A percentile compares a stretch with the other conserved stretches of the same genome.
Conservation (phyloP, 2,329 filamentous ascomycete genomes). For the Penicillium vulpinum region DNA sequence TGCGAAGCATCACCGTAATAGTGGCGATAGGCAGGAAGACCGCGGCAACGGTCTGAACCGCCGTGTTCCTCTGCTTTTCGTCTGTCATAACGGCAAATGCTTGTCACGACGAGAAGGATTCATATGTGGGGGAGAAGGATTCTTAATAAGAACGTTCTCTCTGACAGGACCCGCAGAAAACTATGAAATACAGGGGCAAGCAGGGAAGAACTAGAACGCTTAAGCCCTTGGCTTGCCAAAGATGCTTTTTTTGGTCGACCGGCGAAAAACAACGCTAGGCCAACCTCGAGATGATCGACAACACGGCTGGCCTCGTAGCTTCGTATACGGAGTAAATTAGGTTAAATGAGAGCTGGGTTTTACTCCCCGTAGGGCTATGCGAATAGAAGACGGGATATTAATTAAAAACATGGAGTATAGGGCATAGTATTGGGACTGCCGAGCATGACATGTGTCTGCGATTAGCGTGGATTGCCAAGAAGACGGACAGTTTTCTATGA, state of each 20-base stretch:
- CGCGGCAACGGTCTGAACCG: constrained; percentile 28
- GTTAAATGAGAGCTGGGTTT: neutral
- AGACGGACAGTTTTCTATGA: neutral
- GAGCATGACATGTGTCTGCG: too few species aligned
- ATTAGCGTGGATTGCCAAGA: neutral
- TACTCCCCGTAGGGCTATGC: neutral
- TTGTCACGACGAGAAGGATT: neutral
- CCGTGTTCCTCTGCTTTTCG: constrained; percentile 23
- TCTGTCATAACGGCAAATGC: constrained; percentile 13
- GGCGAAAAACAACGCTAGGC: neutral
- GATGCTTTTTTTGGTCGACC: neutral
- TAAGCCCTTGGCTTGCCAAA: neutral
- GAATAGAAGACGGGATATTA: neutral
- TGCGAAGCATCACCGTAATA: constrained; percentile 31
- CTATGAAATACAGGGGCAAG: neutral
- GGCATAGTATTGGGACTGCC: too few species aligned
- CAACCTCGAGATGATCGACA: constrained; percentile 1
- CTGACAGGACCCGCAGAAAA: neutral
- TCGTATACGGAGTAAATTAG: neutral
- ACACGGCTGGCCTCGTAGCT: neutral
- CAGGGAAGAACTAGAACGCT: neutral
- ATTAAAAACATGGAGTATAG: neutral
- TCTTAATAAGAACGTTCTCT: neutral
- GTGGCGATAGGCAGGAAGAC: constrained; percentile 30
- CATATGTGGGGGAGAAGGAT: constrained; percentile 5